Evolutionary conservation across 2,329 filamentous ascomycete species (phyloP), one percentile per base, ranked within the genome.

Genomic region (Talaromyces albobiverticillius): DNA sequence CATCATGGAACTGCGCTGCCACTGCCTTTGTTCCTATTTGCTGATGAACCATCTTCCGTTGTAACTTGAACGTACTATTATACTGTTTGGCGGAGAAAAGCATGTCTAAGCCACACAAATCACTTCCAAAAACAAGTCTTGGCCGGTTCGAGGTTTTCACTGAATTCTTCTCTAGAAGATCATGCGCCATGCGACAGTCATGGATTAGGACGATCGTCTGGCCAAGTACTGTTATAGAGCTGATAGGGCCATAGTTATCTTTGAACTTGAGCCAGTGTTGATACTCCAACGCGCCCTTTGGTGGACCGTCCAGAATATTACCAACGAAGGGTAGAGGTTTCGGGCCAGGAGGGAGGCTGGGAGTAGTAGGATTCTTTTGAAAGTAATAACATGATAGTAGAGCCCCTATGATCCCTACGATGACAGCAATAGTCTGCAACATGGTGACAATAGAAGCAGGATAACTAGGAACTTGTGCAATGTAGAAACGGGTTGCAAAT

Each of bases 271-370:
- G 51, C 74, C 75, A 78, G 48, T 78, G 73, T 16, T 71, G 58
- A 60, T 65, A 73, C 46, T 77, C 75, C 4, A 66, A 68, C 29
- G 56, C 57, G 0, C 67, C 69, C 11, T 64, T 53, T 0, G 69
- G 62, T 0, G 79, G 79, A 13, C 82, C 62, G 57, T 82, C 77
- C 1, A 59, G 56, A n/a, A 81, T 58, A 58, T 82, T 82, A 4
- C 80, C 80, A 4, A 82, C 23, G 0, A 82, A n/a, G 0, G 78
- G 78, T 3, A 76, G 60, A 0, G 70, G 71, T 40, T 68, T 77
- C 0, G 80, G 80, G 0, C 80, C 80, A 1, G 79, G 80, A 1
- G 79, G 80, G 2, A 79, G 64, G 11, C 20, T 25, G 3, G 64
- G 60, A 16, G n/a, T 34, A n/a, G 14, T 16, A 16, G 25, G n/a